A percentile compares a stretch with the other conserved stretches of the same genome.
phyloP scores from a whole-genome alignment of 2,329 filamentous ascomycete genomes.

The Claviceps arundinis region DNA sequence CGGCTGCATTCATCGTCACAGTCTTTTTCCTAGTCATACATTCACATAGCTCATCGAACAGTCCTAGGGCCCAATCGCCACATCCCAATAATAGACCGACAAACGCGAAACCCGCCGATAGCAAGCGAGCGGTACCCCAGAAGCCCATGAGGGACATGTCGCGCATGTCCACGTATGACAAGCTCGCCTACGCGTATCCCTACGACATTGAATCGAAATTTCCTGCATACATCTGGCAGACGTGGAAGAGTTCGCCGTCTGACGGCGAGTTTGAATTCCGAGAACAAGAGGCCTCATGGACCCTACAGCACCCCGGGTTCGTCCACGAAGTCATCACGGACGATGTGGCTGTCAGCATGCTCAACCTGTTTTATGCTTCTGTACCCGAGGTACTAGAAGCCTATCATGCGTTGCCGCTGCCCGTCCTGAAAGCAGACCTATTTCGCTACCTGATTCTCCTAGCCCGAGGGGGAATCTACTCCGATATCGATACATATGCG shows the following conservation, averaged over 20 bases:
- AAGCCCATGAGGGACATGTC: conserved; percentile 57
- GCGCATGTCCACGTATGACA: conserved; percentile 59
- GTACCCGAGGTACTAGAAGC: conserved; percentile 68
- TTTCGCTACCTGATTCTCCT: conserved; percentile 60
- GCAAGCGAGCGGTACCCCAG: conserved; percentile 2
- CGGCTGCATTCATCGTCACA: conserved; percentile 54
- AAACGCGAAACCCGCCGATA: conserved; percentile 9
- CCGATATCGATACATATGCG: conserved; percentile 82
- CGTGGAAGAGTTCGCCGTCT: conserved; percentile 80
- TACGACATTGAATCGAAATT: conserved; percentile 85
- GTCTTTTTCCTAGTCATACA: conserved; percentile 56
- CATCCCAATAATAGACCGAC: conserved; percentile 10
- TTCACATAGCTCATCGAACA: conserved; percentile 28
- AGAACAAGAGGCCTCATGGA: conserved; percentile 80
- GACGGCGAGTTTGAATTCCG: conserved; percentile 70
- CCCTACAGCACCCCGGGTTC: conserved; percentile 73
- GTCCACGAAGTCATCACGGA: conserved; percentile 97
- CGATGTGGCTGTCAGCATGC: conserved; percentile 63
- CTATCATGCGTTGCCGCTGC: conserved; percentile 57
- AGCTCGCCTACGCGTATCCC: conserved; percentile 84
- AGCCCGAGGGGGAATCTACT: conserved; percentile 57
- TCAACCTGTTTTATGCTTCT: conserved; percentile 76
- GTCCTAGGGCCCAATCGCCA: conserved; percentile 2
- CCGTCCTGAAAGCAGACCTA: conserved; percentile 68
- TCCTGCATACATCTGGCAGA: conserved; percentile 98